Evolutionary conservation across 2,329 filamentous ascomycete genomes (phyloP).

Genomic region (Claviceps lovelessii): DNA sequence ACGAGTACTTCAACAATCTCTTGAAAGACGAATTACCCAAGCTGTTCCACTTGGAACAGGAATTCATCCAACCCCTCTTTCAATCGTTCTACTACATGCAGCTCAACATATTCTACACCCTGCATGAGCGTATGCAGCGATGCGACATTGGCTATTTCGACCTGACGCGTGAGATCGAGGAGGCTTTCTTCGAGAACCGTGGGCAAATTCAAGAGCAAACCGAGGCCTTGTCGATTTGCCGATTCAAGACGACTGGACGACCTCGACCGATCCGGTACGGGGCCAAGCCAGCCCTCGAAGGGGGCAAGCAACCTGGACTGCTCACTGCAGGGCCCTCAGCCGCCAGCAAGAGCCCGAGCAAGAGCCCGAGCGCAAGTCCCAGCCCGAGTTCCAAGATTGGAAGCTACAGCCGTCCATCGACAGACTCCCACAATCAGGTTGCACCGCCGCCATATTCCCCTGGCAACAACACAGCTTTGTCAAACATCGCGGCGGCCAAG

Average conservation of each 20-base stretch:
- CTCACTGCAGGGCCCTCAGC: constrained; percentile 32
- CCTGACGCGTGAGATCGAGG: constrained; percentile 77
- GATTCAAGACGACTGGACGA: constrained; percentile 79
- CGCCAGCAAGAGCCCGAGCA: constrained; percentile 6
- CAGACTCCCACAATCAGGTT: constrained; percentile 30
- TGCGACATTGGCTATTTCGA: constrained; percentile 98
- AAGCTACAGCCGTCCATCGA: constrained; percentile 21
- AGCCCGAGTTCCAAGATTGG: constrained; percentile 17
- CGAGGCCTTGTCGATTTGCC: constrained; percentile 73
- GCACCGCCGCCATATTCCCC: constrained; percentile 61
- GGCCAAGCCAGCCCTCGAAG: constrained; percentile 38
- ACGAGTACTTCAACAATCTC: constrained; percentile 94
- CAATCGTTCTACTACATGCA: constrained; percentile 99
- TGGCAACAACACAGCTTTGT: constrained; percentile 25
- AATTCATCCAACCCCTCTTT: constrained; percentile 95
- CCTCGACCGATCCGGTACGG: constrained; percentile 45
- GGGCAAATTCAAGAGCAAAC: constrained; percentile 73
- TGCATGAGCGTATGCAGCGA: constrained; percentile 94
- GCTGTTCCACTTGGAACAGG: constrained; percentile 74
- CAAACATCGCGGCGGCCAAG: constrained; percentile 37
- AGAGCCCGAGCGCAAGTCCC: constrained; percentile 11
- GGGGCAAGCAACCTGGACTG: constrained; percentile 32
- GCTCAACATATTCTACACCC: constrained; percentile 95
- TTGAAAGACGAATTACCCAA: constrained; percentile 92
- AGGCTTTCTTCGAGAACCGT: constrained; percentile 77